A percentile compares a stretch with the other conserved stretches of the same genome.
Conservation (phyloP, 805 yeast genomes). For the Metschnikowia baotianmanensis region DNA sequence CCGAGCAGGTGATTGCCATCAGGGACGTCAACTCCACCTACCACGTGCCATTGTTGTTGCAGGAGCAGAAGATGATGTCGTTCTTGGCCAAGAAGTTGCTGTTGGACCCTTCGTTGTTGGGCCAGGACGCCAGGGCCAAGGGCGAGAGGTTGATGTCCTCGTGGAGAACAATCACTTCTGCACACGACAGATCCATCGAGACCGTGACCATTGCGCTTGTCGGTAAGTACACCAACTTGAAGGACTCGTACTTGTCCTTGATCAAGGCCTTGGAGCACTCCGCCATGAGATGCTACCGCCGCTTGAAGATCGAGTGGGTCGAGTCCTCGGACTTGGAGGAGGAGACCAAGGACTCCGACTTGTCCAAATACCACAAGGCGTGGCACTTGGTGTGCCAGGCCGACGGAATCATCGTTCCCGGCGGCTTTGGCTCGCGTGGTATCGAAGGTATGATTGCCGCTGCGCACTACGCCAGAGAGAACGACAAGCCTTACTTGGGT, state of each 20-base stretch:
- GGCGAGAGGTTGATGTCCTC: conserved; percentile 70
- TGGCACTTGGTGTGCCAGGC: conserved; percentile 94
- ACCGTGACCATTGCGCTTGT: conserved; percentile 93
- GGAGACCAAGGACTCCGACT: conserved; percentile 57
- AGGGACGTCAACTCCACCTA: conserved; percentile 96
- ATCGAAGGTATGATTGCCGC: conserved; percentile 98
- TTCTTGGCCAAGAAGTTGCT: conserved; percentile 68
- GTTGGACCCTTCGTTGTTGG: conserved; percentile 44
- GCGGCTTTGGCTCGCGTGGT: conserved; percentile 97
- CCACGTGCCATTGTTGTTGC: conserved; percentile 90
- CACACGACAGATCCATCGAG: conserved; percentile 80
- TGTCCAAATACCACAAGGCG: conserved; percentile 85
- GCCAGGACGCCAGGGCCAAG: conserved; percentile 50
- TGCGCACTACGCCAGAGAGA: conserved; percentile 97
- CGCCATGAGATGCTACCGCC: conserved; percentile 83
- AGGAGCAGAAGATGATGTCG: conserved; percentile 80
- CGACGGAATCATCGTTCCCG: conserved; percentile 96
- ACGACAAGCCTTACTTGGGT: conserved; percentile 90
- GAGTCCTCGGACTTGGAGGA: conserved; percentile 90
- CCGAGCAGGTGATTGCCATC: conserved; percentile 95
- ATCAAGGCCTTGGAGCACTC: conserved; percentile 95
- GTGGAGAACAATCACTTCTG: conserved; percentile 79
- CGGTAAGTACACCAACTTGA: conserved; percentile 94
- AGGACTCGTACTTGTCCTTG: conserved; percentile 92
- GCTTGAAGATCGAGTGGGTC: conserved; percentile 90